phyloP scores from a whole-genome alignment of 2,329 filamentous ascomycete species.

The Beauveria medogensis region DNA sequence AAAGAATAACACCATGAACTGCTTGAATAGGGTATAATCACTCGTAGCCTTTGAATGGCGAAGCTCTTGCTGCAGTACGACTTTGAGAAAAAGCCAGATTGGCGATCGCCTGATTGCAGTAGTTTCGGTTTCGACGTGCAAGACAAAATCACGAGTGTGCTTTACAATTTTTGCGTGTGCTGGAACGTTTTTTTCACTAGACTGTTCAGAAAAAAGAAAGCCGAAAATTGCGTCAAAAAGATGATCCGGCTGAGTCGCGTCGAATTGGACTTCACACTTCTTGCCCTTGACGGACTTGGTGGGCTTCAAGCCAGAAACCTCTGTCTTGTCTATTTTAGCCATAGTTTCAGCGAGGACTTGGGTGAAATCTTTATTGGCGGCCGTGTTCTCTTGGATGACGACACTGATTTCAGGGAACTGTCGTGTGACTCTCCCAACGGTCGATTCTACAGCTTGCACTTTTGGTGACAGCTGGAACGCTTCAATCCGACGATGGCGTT shows the following conservation, averaged over 20 bases:
- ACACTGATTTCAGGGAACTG: neutral
- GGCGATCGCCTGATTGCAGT: slow-evolving; percentile 30
- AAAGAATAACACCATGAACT: slow-evolving; percentile 41
- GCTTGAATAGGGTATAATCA: slow-evolving; percentile 34
- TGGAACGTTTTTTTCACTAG: neutral
- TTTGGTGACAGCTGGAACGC: neutral
- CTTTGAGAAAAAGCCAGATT: slow-evolving; percentile 45
- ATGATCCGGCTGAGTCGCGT: neutral
- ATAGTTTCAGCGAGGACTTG: neutral
- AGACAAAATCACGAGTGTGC: neutral
- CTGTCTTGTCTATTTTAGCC: neutral
- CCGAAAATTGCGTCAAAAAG: neutral
- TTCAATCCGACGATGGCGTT: neutral
- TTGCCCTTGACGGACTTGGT: neutral
- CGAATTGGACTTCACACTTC: neutral
- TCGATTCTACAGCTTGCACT: neutral
- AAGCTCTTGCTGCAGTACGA: slow-evolving; percentile 33
- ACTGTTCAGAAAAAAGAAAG: neutral
- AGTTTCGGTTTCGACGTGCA: neutral
- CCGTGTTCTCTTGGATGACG: neutral
- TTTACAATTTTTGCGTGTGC: neutral
- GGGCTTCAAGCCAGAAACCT: neutral
- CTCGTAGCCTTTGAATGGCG: neutral
- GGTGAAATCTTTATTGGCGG: neutral
- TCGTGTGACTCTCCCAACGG: neutral